Conservation (phyloP, 192 early-diverging fungal genomes). For the Thamnidium elegans region DNA sequence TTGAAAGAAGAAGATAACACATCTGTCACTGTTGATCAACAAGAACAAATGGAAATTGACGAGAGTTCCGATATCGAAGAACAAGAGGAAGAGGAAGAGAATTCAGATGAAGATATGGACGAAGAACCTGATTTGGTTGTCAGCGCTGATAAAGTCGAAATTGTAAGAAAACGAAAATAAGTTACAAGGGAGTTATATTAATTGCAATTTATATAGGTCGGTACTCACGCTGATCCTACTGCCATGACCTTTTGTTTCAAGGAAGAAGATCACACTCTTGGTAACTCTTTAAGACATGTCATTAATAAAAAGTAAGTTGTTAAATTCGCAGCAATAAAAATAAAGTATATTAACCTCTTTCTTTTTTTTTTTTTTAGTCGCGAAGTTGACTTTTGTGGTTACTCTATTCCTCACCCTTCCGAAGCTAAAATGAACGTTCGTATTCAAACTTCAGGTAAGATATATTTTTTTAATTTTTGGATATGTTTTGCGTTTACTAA, state of each 20-base stretch:
- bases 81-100: slow-evolving; percentile 19
- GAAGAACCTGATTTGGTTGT: slow-evolving; percentile 35
- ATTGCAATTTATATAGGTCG: slow-evolving; percentile 18
- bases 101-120: slow-evolving; percentile 32
- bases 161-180: slow-evolving; percentile 38
- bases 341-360: background rate
- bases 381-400: slow-evolving; percentile 89
- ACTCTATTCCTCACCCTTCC: slow-evolving; percentile 96
- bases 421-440: slow-evolving; percentile 88
- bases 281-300: slow-evolving; percentile 88
- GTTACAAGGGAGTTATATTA: background rate
- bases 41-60: slow-evolving; percentile 7
- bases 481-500: background rate
- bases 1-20: background rate
- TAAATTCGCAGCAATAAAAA: background rate
- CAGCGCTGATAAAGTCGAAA: slow-evolving; percentile 42
- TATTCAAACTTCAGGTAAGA: slow-evolving; percentile 83
- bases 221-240: slow-evolving; percentile 64
- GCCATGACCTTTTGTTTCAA: slow-evolving; percentile 84
- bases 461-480: background rate
- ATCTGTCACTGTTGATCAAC: background rate
- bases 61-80: background rate
- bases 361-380: slow-evolving; percentile 61
- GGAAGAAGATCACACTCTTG: slow-evolving; percentile 97
- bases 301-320: slow-evolving; percentile 89